Percentiles rank a stretch among this genome's conserved stretches.
Conservation (phyloP, 345 rosid genomes). For the Tarenaya hassleriana region DNA sequence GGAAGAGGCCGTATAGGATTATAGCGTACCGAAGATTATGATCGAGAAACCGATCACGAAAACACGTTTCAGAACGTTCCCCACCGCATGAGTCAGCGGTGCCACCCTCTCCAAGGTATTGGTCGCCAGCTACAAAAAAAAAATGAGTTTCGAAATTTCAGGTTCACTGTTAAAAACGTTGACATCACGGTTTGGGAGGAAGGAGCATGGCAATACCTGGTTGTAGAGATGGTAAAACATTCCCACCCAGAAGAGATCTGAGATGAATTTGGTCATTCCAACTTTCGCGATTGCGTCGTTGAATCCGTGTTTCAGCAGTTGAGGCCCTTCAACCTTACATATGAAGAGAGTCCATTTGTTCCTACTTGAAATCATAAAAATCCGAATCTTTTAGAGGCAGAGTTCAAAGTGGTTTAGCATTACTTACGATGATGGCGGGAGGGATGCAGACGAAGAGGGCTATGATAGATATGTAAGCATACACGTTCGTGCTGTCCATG, state of each 20-base stretch:
- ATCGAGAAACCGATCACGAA: constrained; percentile 96
- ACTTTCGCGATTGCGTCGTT: constrained; percentile 79
- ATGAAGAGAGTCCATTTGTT: neutral
- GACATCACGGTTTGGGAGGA: neutral
- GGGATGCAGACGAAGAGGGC: constrained; percentile 90
- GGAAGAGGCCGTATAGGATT: too few relatives aligned
- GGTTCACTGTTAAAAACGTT: too few relatives aligned
- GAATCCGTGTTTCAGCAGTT: constrained; percentile 68
- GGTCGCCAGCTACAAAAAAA: constrained; percentile 89
- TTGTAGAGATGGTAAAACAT: constrained; percentile 98
- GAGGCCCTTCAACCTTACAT: constrained; percentile 83
- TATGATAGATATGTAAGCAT: constrained; percentile 93
- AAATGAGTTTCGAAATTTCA: too few relatives aligned
- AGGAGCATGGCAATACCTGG: constrained; percentile 49
- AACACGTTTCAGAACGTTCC: constrained; percentile 96
- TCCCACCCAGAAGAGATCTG: constrained; percentile 98
- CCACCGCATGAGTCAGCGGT: constrained; percentile 96
- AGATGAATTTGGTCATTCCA: constrained; percentile 68
- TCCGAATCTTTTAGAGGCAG: too few relatives aligned
- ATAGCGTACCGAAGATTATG: constrained; percentile 52
- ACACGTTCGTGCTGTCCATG: constrained; percentile 94
- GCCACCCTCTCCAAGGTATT: constrained; percentile 97
- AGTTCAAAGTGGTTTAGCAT: neutral
- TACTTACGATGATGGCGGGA: constrained; percentile 81
- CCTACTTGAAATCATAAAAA: too few relatives aligned